Base-by-base conservation (phyloP, 306 rosid genomes). In the Ziziphus jujuba region DNA sequence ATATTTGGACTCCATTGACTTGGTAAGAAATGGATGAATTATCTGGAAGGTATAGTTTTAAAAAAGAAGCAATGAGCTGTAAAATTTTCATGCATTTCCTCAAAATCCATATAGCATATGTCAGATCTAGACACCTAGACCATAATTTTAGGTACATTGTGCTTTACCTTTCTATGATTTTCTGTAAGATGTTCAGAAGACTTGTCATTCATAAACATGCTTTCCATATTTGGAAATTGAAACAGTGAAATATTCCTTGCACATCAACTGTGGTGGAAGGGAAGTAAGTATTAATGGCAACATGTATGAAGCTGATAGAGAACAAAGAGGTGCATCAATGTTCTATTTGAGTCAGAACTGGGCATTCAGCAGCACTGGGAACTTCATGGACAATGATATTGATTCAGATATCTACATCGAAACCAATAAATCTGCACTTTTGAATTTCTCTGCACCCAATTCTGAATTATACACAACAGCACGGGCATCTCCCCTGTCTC, bases 331-430 rank as follows among this genome's bases (percentile, higher is more conserved):
- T 17, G 91, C 96, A 72, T 82, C 98, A 38, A 65, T 72, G 90
- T 80, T 80, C 72, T 84, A 79, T 74, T 17, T 31, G 71, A 45
- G 71, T 65, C 79, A 69, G 69, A 72, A 73, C 43, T 92, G 98
- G 98, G 98, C 98, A 56, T 76, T 90, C 56, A 89, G 96, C 80
- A 92, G 93, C 87, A 90, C 96, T 0, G 97, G 98, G 34, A 76
- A 78, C 87, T 87, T 92, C 84, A 58, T 92, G 96, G 98, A 92
- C 91, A 83, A 92, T 70, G 84, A 87, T 52, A 70, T 86, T 55
- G 91, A 86, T 25, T 77, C 85, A 62, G 98, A 92, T 80, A 64
- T 65, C 63, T 92, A 85, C 70, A 80, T 67, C 33, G 72, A 68
- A 77, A 44, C 85, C 72, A 90, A 92, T 75, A 82, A 81, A 52